Evolutionary conservation across 257 asterid species (phyloP).

Genomic region (Petrea volubilis): DNA sequence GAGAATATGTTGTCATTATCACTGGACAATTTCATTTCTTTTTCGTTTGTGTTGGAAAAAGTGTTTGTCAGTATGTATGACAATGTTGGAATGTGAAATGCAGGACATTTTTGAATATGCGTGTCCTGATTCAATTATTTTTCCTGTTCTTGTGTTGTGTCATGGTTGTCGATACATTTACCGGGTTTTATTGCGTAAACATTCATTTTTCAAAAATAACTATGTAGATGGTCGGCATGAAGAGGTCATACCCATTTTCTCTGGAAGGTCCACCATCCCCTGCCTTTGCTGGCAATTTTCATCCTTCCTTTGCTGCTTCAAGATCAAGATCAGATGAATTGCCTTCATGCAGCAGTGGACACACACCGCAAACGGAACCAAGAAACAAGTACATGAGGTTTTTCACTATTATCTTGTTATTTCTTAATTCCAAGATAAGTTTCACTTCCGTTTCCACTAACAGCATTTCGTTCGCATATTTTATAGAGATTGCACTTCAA

Average conservation of each 20-base stretch:
- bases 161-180: neutral
- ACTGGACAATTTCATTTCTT: neutral
- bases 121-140: neutral
- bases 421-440: neutral
- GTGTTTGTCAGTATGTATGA: neutral
- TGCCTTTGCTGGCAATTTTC: constrained; percentile 30
- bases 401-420: neutral
- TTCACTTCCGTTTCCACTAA: constrained; percentile 18
- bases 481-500: constrained; percentile 48
- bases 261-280: constrained; percentile 36
- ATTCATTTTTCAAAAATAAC: neutral
- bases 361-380: constrained; percentile 29
- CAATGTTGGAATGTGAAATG: neutral
- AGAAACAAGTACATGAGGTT: constrained; percentile 35
- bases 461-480: neutral
- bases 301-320: constrained; percentile 16
- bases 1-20: too few species aligned
- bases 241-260: constrained; percentile 51
- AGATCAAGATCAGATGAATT: constrained; percentile 42
- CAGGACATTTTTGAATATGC: neutral
- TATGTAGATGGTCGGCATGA: constrained; percentile 51
- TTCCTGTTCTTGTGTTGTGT: neutral
- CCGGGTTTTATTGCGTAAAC: neutral
- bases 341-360: constrained; percentile 41
- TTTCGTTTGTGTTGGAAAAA: neutral